A percentile compares a stretch with the other conserved stretches of the same genome.
Conservation (phyloP, 2,329 filamentous ascomycete species). For the Phoma sp. region DNA sequence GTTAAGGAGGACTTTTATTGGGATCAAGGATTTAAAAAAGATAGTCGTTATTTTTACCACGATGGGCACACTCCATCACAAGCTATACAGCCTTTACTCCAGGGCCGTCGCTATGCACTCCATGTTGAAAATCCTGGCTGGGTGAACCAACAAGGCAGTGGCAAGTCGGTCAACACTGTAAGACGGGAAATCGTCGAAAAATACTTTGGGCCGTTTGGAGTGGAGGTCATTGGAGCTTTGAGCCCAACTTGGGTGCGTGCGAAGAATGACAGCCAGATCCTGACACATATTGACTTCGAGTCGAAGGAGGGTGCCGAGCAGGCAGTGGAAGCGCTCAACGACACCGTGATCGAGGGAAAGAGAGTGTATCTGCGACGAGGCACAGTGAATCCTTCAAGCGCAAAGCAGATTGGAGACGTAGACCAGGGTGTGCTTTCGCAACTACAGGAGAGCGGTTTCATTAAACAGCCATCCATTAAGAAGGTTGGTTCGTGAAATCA, state of each 20-base stretch:
- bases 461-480: background rate
- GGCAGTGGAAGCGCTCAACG: constrained; percentile 21
- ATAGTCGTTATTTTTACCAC: constrained; percentile 11
- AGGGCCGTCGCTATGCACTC: constrained; percentile 29
- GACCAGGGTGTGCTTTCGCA: constrained; percentile 16
- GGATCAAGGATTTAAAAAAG: background rate
- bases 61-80: constrained; percentile 9
- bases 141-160: background rate
- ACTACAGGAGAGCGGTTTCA: constrained; percentile 20
- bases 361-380: constrained; percentile 8
- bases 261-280: constrained; percentile 14
- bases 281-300: constrained; percentile 31
- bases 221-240: constrained; percentile 22
- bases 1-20: constrained; percentile 20
- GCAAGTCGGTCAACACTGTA: background rate
- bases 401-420: constrained; percentile 25
- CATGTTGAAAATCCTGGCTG: constrained; percentile 29
- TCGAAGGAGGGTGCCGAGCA: constrained; percentile 31
- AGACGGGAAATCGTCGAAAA: constrained; percentile 14
- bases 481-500: background rate
- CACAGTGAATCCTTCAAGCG: constrained; percentile 11
- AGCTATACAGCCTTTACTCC: constrained; percentile 22
- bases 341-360: constrained; percentile 22
- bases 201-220: constrained; percentile 22
- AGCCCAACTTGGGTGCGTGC: constrained; percentile 16